phyloP scores from a whole-genome alignment of 1,139 yeast genomes.

The Yueomyces sp. region DNA sequence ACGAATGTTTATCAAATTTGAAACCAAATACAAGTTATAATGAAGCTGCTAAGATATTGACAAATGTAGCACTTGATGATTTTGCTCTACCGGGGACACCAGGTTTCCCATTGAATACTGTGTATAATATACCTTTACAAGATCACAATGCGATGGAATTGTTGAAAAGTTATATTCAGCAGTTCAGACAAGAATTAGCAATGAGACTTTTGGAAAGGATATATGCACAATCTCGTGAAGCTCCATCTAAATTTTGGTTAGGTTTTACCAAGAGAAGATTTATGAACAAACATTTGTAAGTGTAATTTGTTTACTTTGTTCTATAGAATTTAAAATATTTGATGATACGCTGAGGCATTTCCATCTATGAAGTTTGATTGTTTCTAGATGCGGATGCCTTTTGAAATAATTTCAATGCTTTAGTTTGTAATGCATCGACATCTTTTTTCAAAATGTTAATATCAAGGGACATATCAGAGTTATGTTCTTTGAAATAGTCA shows the following conservation, averaged over 20 bases:
- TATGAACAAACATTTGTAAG: conserved; percentile 63
- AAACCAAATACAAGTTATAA: conserved; percentile 31
- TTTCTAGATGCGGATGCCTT: conserved; percentile 38
- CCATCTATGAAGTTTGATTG: conserved; percentile 2
- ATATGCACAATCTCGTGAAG: conserved; percentile 39
- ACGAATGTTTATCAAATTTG: conserved; percentile 69
- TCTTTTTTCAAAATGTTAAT: conserved; percentile 28
- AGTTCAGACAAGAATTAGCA: conserved; percentile 90
- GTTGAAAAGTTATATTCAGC: conserved; percentile 69
- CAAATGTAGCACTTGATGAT: conserved; percentile 76
- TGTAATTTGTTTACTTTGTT: background rate
- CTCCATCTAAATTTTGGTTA: conserved; percentile 80
- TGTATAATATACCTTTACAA: conserved; percentile 59
- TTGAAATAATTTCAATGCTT: conserved; percentile 39
- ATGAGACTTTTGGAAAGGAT: conserved; percentile 64
- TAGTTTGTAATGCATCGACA: conserved; percentile 39
- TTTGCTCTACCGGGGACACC: conserved; percentile 92
- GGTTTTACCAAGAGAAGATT: conserved; percentile 91
- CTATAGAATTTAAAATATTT: no score
- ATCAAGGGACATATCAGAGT: conserved; percentile 24
- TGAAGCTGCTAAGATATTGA: conserved; percentile 66
- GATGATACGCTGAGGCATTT: no score
- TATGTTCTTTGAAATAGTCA: conserved; percentile 30
- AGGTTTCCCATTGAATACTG: conserved; percentile 79
- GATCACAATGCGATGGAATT: conserved; percentile 68